Evolutionary conservation across 768 basidiomycete genomes (phyloP).

Genomic region (Polyporus arcularius): DNA sequence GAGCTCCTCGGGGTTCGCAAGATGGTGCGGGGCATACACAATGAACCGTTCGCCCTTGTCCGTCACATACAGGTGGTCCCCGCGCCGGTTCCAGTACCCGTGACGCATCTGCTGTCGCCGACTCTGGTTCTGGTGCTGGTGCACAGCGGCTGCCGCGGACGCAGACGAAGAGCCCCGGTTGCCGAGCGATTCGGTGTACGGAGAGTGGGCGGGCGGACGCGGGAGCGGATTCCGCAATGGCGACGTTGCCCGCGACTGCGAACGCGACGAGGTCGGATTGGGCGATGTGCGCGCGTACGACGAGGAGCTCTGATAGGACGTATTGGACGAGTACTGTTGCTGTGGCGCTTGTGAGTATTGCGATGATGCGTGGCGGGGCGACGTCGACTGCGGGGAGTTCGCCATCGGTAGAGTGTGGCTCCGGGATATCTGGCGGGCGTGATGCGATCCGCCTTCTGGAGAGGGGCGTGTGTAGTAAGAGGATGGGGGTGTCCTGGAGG

Average conservation of each 20-base stretch:
- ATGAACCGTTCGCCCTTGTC: constrained; percentile 41
- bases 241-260: constrained; percentile 11
- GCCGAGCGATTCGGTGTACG: constrained; percentile 10
- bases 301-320: neutral
- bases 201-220: constrained; percentile 18
- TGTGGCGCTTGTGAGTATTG: neutral
- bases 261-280: neutral
- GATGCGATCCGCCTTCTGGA: constrained; percentile 7
- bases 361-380: constrained; percentile 6
- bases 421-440: constrained; percentile 16
- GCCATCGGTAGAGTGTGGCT: constrained; percentile 24
- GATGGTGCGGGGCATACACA: constrained; percentile 63
- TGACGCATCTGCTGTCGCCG: constrained; percentile 38
- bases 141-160: constrained; percentile 17
- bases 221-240: constrained; percentile 27
- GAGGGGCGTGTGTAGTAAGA: constrained; percentile 13
- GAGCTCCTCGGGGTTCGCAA: constrained; percentile 63
- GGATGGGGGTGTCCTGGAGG: constrained; percentile 10
- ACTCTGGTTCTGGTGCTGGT: constrained; percentile 23
- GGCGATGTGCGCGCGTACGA: constrained; percentile 12
- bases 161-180: constrained; percentile 14
- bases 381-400: constrained; percentile 1
- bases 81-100: constrained; percentile 77
- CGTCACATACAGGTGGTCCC: constrained; percentile 53
- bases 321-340: neutral